phyloP scores from a whole-genome alignment of 495 filamentous ascomycete genomes.

The Aspergillus baeticus region DNA sequence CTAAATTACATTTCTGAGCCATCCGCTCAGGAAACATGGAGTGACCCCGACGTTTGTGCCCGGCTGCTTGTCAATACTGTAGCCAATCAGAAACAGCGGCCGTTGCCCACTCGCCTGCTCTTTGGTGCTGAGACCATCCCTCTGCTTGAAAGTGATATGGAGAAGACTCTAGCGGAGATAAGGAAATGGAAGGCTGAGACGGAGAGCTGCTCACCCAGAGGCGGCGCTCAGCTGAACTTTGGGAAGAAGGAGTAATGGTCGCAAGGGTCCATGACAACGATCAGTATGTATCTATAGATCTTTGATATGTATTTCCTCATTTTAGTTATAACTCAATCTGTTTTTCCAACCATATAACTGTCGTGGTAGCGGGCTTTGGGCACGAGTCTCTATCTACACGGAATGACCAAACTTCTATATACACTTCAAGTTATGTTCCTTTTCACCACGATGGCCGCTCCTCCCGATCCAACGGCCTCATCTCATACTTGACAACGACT shows the following conservation, averaged over 20 bases:
- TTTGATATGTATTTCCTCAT: no score
- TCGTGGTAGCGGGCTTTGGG: no score
- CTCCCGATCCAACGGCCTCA: background rate
- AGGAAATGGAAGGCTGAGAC: slow-evolving; percentile 22
- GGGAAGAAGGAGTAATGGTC: background rate
- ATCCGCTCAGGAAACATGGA: slow-evolving; percentile 17
- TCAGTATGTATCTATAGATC: no score
- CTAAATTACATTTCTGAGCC: slow-evolving; percentile 18
- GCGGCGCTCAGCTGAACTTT: background rate
- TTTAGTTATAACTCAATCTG: no score
- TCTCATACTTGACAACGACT: slow-evolving; percentile 15
- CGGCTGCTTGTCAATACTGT: slow-evolving; percentile 21
- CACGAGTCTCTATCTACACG: no score
- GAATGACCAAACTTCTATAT: no score
- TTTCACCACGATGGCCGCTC: background rate
- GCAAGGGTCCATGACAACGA: no score
- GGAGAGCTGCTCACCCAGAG: slow-evolving; percentile 16
- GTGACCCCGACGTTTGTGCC: slow-evolving; percentile 25
- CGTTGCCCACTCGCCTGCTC: slow-evolving; percentile 21
- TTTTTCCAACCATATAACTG: no score
- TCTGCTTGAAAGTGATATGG: slow-evolving; percentile 16
- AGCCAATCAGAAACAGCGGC: slow-evolving; percentile 10
- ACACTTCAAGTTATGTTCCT: no score
- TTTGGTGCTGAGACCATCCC: slow-evolving; percentile 24
- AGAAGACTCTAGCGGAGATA: slow-evolving; percentile 21